phyloP scores from a whole-genome alignment of 805 yeast genomes.

The Ogataea polymorpha region DNA sequence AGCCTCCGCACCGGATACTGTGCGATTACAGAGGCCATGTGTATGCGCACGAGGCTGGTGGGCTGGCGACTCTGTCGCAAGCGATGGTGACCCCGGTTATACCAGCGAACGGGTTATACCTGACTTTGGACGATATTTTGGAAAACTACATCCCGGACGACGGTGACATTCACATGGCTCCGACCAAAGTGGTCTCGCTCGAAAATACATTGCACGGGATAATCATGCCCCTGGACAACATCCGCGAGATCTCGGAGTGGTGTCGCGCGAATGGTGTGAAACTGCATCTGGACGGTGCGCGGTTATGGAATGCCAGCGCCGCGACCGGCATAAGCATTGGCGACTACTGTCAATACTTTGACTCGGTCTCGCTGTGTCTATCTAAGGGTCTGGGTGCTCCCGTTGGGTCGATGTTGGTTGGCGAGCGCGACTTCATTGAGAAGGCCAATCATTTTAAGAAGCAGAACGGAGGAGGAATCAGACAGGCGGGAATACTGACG shows the following conservation, averaged over 20 bases:
- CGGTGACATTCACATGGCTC: slow-evolving; percentile 83
- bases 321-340: slow-evolving; percentile 63
- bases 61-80: slow-evolving; percentile 78
- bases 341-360: slow-evolving; percentile 76
- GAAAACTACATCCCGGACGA: slow-evolving; percentile 62
- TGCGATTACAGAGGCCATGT: slow-evolving; percentile 85
- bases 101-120: slow-evolving; percentile 68
- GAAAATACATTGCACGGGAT: slow-evolving; percentile 87
- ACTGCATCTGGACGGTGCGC: slow-evolving; percentile 87
- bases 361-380: slow-evolving; percentile 78
- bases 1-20: slow-evolving; percentile 77
- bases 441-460: slow-evolving; percentile 81
- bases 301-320: slow-evolving; percentile 81
- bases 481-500: slow-evolving; percentile 80
- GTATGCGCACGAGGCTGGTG: slow-evolving; percentile 82
- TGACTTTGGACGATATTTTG: slow-evolving; percentile 75
- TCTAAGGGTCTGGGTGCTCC: slow-evolving; percentile 92
- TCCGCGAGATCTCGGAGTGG: slow-evolving; percentile 63
- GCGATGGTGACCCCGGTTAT: slow-evolving; percentile 83
- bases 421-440: slow-evolving; percentile 52
- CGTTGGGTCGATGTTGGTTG: slow-evolving; percentile 81
- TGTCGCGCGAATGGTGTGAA: slow-evolving; percentile 57
- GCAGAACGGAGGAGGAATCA: slow-evolving; percentile 87
- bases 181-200: slow-evolving; percentile 75
- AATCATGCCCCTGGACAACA: slow-evolving; percentile 72